phyloP scores from a whole-genome alignment of 345 rosid genomes.

The Corchorus olitorius region DNA sequence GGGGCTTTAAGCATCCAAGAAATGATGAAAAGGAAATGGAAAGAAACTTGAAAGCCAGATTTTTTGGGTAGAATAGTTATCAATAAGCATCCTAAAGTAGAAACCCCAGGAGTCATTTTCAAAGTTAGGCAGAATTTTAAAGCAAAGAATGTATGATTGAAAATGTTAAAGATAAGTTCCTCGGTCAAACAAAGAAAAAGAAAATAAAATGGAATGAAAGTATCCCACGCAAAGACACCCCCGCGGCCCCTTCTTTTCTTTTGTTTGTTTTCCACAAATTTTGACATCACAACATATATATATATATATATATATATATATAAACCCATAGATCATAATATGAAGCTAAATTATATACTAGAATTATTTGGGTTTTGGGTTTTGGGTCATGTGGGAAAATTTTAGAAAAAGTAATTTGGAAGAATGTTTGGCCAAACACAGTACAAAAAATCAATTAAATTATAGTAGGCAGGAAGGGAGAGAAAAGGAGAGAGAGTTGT shows the following conservation, averaged over 20 bases:
- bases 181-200: slow-evolving; percentile 4
- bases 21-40: not conserved
- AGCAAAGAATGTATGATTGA: not conserved
- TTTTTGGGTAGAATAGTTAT: not conserved
- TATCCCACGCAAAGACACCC: not conserved
- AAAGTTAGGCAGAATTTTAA: slow-evolving; percentile 21
- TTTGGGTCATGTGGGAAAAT: not conserved
- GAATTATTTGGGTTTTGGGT: too few species aligned
- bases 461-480: not conserved
- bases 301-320: too few species aligned
- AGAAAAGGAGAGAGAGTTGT: slow-evolving; percentile 41
- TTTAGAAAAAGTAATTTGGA: not conserved
- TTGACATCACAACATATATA: not conserved
- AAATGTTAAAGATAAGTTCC: slow-evolving; percentile 8
- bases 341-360: not conserved
- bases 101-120: slow-evolving; percentile 28
- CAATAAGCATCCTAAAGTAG: not conserved
- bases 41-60: not conserved
- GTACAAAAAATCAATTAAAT: slow-evolving; percentile 25
- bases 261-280: not conserved
- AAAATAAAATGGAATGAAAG: slow-evolving; percentile 5
- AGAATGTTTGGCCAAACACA: slow-evolving; percentile 13
- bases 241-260: not conserved
- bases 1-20: not conserved
- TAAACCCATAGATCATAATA: too few species aligned